Conservation (phyloP, 495 filamentous ascomycete species). For the Aspergillus carlsbadensis region DNA sequence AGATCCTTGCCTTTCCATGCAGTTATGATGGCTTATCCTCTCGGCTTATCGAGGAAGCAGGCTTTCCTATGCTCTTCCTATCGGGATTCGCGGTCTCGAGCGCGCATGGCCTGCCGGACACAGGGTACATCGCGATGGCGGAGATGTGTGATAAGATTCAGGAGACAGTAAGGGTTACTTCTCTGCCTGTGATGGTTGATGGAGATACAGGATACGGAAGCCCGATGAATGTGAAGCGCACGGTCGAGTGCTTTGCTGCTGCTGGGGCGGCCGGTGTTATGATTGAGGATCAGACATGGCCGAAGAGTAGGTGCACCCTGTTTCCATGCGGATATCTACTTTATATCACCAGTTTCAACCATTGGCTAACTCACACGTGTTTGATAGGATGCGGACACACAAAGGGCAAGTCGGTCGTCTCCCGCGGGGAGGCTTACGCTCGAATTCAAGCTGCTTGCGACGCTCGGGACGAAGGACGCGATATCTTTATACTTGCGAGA, state of each 20-base stretch:
- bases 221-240: slow-evolving; percentile 42
- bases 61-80: slow-evolving; percentile 40
- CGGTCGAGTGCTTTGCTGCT: slow-evolving; percentile 37
- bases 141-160: slow-evolving; percentile 46
- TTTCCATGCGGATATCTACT: too few relatives aligned
- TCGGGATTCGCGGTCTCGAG: slow-evolving; percentile 35
- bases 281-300: slow-evolving; percentile 45
- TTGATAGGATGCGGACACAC: slow-evolving; percentile 42
- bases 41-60: slow-evolving; percentile 40
- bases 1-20: slow-evolving; percentile 38
- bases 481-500: slow-evolving; percentile 42
- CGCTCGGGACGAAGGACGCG: slow-evolving; percentile 39
- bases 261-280: slow-evolving; percentile 40
- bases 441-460: slow-evolving; percentile 41
- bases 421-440: slow-evolving; percentile 40
- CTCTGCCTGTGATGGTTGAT: slow-evolving; percentile 40
- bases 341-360: not conserved
- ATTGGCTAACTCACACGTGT: not conserved
- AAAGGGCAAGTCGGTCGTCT: slow-evolving; percentile 43
- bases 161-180: slow-evolving; percentile 33
- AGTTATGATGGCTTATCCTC: slow-evolving; percentile 42
- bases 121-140: slow-evolving; percentile 43
- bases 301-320: slow-evolving; percentile 26
- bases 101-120: slow-evolving; percentile 39
- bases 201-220: slow-evolving; percentile 44